phyloP scores from a whole-genome alignment of 1,284 basidiomycete genomes.

The Pseudozyma sp. region DNA sequence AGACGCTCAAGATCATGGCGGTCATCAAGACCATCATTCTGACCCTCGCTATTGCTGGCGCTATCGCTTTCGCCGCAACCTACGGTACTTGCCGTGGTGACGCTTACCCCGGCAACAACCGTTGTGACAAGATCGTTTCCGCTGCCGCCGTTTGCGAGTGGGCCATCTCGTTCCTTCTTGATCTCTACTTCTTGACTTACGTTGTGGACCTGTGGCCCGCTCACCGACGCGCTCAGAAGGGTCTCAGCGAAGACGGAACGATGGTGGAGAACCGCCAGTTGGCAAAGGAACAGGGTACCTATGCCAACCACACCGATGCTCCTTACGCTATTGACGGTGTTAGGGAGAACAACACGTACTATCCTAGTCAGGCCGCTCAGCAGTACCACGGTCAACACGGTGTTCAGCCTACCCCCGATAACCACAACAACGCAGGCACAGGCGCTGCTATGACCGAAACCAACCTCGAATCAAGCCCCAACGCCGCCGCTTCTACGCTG shows the following conservation, averaged over 20 bases:
- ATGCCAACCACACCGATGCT: slow-evolving; percentile 14
- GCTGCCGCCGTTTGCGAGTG: slow-evolving; percentile 69
- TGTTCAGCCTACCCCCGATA: slow-evolving; percentile 16
- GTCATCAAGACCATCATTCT: slow-evolving; percentile 72
- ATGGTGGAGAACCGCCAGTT: slow-evolving; percentile 53
- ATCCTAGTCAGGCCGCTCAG: slow-evolving; percentile 35
- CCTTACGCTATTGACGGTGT: slow-evolving; percentile 48
- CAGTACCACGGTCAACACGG: slow-evolving; percentile 19
- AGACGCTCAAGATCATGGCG: slow-evolving; percentile 70
- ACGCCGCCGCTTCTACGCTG: slow-evolving; percentile 20
- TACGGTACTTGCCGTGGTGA: slow-evolving; percentile 67
- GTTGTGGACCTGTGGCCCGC: slow-evolving; percentile 67
- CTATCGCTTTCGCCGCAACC: slow-evolving; percentile 71
- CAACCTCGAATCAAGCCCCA: slow-evolving; percentile 9
- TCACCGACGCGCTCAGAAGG: slow-evolving; percentile 39
- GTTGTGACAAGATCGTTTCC: slow-evolving; percentile 71
- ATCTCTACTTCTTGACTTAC: slow-evolving; percentile 69
- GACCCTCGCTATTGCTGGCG: slow-evolving; percentile 69
- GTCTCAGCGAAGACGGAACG: slow-evolving; percentile 53
- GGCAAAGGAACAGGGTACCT: slow-evolving; percentile 32
- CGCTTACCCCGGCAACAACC: slow-evolving; percentile 40
- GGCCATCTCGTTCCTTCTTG: slow-evolving; percentile 68
- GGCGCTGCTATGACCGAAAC: slow-evolving; percentile 2
- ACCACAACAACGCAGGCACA: too few relatives aligned
- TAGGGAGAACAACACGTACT: slow-evolving; percentile 42